Evolutionary conservation across 345 rosid genomes (phyloP).

Genomic region (Lenwebbia sp.): DNA sequence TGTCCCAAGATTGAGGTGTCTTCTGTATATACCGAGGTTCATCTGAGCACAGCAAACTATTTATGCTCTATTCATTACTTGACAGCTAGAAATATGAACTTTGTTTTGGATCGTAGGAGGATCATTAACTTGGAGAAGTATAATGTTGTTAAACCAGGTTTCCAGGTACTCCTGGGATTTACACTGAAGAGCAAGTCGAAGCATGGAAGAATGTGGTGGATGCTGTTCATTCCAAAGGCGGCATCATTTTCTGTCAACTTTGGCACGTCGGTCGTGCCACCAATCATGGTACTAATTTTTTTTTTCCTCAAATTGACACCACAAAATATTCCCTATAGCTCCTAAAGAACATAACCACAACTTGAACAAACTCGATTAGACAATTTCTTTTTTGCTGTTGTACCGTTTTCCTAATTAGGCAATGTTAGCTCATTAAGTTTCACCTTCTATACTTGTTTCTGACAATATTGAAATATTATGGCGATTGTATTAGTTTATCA

Average conservation of each 20-base stretch:
- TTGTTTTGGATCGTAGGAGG: background rate
- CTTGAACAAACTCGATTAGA: no score
- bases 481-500: conserved; percentile 8
- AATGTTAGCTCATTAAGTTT: background rate
- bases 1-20: background rate
- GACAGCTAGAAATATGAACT: background rate
- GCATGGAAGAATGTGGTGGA: conserved; percentile 79
- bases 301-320: background rate
- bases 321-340: background rate
- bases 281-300: conserved; percentile 29
- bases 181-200: conserved; percentile 61
- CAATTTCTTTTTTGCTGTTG: no score
- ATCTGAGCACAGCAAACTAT: background rate
- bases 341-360: background rate
- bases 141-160: conserved; percentile 24
- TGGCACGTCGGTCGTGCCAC: conserved; percentile 98
- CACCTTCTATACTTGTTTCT: background rate
- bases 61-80: background rate
- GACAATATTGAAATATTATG: background rate
- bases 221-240: conserved; percentile 71
- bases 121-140: background rate
- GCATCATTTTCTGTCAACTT: conserved; percentile 73
- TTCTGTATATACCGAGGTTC: background rate
- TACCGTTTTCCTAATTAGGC: no score
- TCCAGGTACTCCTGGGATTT: conserved; percentile 89